These are phyloP conservation scores for Didymella arachidicola DNA, from an alignment of 2,329 filamentous ascomycete species.

Conservation along the genomic window DNA sequence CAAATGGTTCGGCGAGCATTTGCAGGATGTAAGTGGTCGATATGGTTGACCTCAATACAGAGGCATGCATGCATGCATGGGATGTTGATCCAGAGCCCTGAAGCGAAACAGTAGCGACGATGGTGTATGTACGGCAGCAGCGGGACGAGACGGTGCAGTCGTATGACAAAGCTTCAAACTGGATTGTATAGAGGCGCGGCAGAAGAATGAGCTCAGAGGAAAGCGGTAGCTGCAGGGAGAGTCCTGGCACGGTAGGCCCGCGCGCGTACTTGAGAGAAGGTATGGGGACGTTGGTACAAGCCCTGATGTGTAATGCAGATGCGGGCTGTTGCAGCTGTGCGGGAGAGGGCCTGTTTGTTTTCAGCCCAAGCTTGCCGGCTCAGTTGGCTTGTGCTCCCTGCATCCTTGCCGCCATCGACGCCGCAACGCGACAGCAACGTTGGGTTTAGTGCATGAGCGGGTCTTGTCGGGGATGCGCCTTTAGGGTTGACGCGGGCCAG, in stretches of 20 bases:
- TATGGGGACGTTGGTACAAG: slow-evolving; percentile 42
- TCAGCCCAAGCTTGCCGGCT: slow-evolving; percentile 40
- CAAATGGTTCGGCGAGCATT: slow-evolving; percentile 42
- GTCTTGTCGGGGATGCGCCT: slow-evolving; percentile 42
- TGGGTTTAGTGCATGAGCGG: slow-evolving; percentile 42
- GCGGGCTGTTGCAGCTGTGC: slow-evolving; percentile 46
- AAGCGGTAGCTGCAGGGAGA: slow-evolving; percentile 42
- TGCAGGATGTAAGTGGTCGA: slow-evolving; percentile 44
- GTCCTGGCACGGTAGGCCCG: slow-evolving; percentile 42
- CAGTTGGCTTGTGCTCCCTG: slow-evolving; percentile 35
- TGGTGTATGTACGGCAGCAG: slow-evolving; percentile 30
- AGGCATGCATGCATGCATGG: slow-evolving; percentile 52
- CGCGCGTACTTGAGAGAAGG: slow-evolving; percentile 49
- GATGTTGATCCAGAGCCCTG: slow-evolving; percentile 42
- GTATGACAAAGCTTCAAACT: slow-evolving; percentile 35
- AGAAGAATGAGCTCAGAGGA: slow-evolving; percentile 31
- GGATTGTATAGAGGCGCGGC: slow-evolving; percentile 31
- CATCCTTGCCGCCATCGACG: slow-evolving; percentile 39
- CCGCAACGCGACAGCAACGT: slow-evolving; percentile 35
- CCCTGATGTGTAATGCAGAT: slow-evolving; percentile 44
- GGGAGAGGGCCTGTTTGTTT: slow-evolving; percentile 44
- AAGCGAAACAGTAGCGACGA: slow-evolving; percentile 43
- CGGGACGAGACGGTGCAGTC: slow-evolving; percentile 37
- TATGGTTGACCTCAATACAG: slow-evolving; percentile 43
- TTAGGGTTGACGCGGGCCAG: slow-evolving; percentile 38